Evolutionary conservation across 192 early-diverging fungal genomes (phyloP), one percentile per base, ranked within the genome.

Genomic region (Coemansia sp.): DNA sequence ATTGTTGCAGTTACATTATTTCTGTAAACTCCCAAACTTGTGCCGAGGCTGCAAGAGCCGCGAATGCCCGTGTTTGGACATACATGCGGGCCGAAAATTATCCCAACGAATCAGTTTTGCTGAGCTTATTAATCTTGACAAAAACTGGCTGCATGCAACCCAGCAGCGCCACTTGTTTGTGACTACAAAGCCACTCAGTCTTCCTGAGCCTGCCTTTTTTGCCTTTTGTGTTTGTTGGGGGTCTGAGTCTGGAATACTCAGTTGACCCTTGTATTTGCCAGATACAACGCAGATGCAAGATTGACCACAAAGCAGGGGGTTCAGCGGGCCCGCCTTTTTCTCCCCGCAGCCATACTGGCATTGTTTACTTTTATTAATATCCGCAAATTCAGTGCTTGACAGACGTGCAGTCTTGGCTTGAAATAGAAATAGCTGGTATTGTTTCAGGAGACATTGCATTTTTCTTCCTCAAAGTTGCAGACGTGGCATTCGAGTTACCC

Each of bases 391-490:
- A 3, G 41, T n/a, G 41, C 41, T 45, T 45, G 41, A 5, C 41
- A 45, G 41, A 12, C 41, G 11, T 12, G 14, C 11, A n/a, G 41
- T n/a, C 41, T 4, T n/a, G 14, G 14, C 41, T 15, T 1, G 14
- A 45, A 45, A 45, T 45, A 45, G 41, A 45, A 45, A 45, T 15
- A 45, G 5, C 8, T 21, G 48, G 17, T n/a, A 49, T 21, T 19
- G 17, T 49, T 49, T 49, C 48, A 49, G 48, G 48, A 49, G 48
- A 49, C 19, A 49, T 49, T 4, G 7, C n/a, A 19, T 49, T 49
- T 9, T 49, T 49, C 7, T 49, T 8, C n/a, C 48, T 49, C 48
- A 49, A 45, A 45, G 14, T 45, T 2, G 32, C 41, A 45, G 41
- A 45, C 3, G 14, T 45, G 48, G 48, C 19, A 19, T 49, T 21